Base-by-base conservation (phyloP, 208 protist species). In the Jaenimonas drosophilae region DNA sequence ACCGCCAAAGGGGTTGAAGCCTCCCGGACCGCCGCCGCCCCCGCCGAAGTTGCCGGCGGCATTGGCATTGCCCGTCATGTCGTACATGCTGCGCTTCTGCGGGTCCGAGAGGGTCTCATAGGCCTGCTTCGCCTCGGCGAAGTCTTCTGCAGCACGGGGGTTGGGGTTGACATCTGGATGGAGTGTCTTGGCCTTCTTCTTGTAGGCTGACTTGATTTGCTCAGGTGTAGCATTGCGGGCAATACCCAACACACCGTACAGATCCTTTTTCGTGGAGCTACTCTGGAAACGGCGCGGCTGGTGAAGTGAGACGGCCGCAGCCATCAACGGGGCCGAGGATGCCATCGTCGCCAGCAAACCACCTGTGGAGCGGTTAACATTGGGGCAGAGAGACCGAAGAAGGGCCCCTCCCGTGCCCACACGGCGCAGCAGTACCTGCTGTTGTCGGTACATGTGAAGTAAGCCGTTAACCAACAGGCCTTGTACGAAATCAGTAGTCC, bases 11-110 rank as follows among this genome's bases (percentile, higher is more conserved):
- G 63, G 63, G 34, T 75, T 75, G 38, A 64, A 69, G 30, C 66
- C 66, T 25, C 64, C 70, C 1, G 49, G 0, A 23, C 41, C 51
- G 24, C 38, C 46, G 29, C 31, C 53, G 21, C 65, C 69, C 19
- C 66, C 45, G 23, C 68, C 69, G 49, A 80, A 80, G 40, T 56
- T 70, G 40, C 65, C 67, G 33, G 71, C 70, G n/a, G 70, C 73
- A 47, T 52, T 75, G 1, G 78, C 70, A 54, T 82, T 88, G 24
- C 86, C 86, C 0, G 86, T 94, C 79, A 88, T 88, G 59, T 94
- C 86, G 49, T 90, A 94, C 74, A 90, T 85, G 59, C 77, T 87
- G 25, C 86, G 76, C 68, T 91, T 94, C 58, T 94, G 81, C 41
- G 78, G 64, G 41, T 94, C 86, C 4, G 70, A 77, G 9, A 94